These are phyloP conservation scores for Xerocomus amazonicus DNA, from an alignment of 1,284 basidiomycete species.

Conservation along the genomic window DNA sequence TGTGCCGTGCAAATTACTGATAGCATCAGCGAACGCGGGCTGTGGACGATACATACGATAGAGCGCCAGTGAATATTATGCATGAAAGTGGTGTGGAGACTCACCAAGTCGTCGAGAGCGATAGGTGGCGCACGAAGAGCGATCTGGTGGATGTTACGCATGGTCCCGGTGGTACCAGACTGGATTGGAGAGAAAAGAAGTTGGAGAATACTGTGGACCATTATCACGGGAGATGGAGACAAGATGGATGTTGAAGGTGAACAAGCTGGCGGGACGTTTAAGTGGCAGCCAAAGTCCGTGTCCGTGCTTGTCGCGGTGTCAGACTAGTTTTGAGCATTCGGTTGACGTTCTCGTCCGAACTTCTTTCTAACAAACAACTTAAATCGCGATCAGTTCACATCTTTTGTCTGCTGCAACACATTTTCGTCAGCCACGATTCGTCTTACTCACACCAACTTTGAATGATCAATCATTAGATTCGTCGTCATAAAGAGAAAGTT, in stretches of 20 bases:
- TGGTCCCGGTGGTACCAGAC: conserved; percentile 1
- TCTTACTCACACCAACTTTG: background rate
- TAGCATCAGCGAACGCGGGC: conserved; percentile 51
- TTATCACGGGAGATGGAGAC: background rate
- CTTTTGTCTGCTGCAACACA: background rate
- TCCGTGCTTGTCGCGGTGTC: background rate
- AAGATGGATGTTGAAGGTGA: no score
- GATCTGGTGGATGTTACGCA: conserved; percentile 25
- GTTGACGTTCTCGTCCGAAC: background rate
- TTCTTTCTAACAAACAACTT: no score
- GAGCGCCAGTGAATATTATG: background rate
- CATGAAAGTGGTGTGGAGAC: conserved; percentile 1
- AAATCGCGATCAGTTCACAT: no score
- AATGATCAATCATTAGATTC: conserved; percentile 2
- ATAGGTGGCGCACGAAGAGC: conserved; percentile 21
- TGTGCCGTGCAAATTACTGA: conserved; percentile 43
- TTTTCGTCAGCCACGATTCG: background rate
- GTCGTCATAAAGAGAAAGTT: background rate
- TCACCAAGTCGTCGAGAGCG: conserved; percentile 19
- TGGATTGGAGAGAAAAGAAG: conserved; percentile 15
- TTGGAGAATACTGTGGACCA: conserved; percentile 11
- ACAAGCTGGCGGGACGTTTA: background rate
- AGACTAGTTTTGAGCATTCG: background rate
- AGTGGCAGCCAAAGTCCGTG: background rate
- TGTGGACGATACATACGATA: conserved; percentile 16